Percentiles rank a stretch among this genome's conserved stretches.
Conservation (phyloP, 1,284 basidiomycete species). For the Xerocomus minutiporus region DNA sequence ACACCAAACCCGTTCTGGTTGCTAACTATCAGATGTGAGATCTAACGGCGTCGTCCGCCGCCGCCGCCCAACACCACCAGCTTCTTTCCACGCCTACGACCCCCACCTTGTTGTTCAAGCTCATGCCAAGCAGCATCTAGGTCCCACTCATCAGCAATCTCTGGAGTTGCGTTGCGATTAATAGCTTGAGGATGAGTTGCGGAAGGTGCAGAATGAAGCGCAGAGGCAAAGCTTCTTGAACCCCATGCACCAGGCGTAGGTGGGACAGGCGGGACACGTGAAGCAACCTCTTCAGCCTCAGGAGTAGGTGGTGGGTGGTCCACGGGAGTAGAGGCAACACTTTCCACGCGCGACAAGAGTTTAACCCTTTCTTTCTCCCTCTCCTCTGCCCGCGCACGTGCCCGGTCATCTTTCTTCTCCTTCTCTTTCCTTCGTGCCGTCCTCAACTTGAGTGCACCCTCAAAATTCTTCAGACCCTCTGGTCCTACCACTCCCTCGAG, state of each 20-base stretch:
- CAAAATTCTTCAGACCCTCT: constrained; percentile 74
- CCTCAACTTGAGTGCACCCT: constrained; percentile 74
- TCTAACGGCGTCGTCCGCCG: constrained; percentile 40
- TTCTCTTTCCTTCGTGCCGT: constrained; percentile 73
- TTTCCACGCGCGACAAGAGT: constrained; percentile 25
- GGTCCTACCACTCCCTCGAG: constrained; percentile 69
- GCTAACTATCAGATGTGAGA: neutral
- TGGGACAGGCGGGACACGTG: constrained; percentile 27
- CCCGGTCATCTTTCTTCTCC: constrained; percentile 77
- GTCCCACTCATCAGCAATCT: constrained; percentile 65
- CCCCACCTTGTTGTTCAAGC: constrained; percentile 53
- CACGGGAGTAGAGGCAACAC: constrained; percentile 8
- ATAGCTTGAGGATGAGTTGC: constrained; percentile 12
- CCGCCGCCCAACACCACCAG: constrained; percentile 67
- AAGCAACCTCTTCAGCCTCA: constrained; percentile 28
- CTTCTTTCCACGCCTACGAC: constrained; percentile 56
- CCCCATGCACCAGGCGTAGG: constrained; percentile 65
- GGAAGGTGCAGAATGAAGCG: constrained; percentile 46
- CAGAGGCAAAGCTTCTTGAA: constrained; percentile 70
- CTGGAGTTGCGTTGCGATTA: constrained; percentile 28
- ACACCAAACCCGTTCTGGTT: neutral
- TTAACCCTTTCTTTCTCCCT: constrained; percentile 62
- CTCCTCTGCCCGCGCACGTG: constrained; percentile 75
- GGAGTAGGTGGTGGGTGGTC: constrained; percentile 21
- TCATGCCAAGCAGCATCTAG: constrained; percentile 80